phyloP scores from a whole-genome alignment of 2,329 filamentous ascomycete genomes.

The Colletotrichum spinosum region DNA sequence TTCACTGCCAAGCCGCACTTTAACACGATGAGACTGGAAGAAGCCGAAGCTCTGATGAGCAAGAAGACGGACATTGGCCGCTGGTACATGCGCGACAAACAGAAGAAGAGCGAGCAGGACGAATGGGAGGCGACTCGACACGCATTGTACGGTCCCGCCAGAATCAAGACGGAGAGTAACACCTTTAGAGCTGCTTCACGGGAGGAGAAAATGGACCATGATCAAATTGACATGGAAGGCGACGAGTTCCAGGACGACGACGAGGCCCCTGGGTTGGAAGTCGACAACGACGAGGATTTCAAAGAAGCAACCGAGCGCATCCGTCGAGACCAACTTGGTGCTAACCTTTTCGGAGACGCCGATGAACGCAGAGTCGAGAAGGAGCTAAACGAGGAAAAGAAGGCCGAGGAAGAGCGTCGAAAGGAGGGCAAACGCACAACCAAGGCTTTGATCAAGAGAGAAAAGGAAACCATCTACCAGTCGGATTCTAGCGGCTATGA shows the following conservation, averaged over 20 bases:
- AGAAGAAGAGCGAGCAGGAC: constrained; percentile 66
- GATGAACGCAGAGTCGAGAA: constrained; percentile 80
- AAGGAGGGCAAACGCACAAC: constrained; percentile 81
- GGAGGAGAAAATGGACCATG: constrained; percentile 76
- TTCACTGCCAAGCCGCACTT: constrained; percentile 86
- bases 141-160: constrained; percentile 63
- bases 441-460: constrained; percentile 85
- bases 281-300: constrained; percentile 83
- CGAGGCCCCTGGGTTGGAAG: constrained; percentile 79
- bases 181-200: constrained; percentile 72
- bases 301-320: constrained; percentile 79
- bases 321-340: constrained; percentile 84
- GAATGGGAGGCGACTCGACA: constrained; percentile 71
- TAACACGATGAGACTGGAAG: constrained; percentile 81
- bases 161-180: constrained; percentile 76
- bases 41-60: constrained; percentile 86
- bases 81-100: constrained; percentile 81
- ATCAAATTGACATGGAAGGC: constrained; percentile 74
- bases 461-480: constrained; percentile 89
- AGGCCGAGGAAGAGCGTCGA: constrained; percentile 76
- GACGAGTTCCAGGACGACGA: constrained; percentile 91
- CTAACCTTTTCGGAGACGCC: constrained; percentile 81
- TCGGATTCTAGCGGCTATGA: constrained; percentile 68
- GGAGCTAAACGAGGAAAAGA: constrained; percentile 76
- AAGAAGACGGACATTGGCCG: constrained; percentile 81